These are phyloP conservation scores for Arctium lappa DNA, from an alignment of 129 eudicot genomes.

Conservation along the genomic window DNA sequence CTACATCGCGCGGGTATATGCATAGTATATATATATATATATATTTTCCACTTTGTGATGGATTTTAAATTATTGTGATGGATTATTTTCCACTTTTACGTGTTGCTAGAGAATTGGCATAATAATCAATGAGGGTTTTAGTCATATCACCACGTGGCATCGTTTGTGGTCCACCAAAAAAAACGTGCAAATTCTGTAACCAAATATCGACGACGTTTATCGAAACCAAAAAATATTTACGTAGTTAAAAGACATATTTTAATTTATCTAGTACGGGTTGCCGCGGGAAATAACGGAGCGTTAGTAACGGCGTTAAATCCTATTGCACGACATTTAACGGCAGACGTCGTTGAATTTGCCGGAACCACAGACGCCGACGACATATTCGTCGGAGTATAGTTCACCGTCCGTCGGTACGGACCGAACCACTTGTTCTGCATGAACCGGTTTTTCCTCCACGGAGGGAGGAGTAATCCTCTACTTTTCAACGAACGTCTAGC, in stretches of 20 bases:
- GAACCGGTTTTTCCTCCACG: slow-evolving; percentile 88
- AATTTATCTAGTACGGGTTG: slow-evolving; percentile 51
- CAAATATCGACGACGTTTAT: neutral
- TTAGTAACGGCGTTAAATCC: slow-evolving; percentile 69
- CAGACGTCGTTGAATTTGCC: neutral
- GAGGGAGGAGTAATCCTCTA: slow-evolving; percentile 58
- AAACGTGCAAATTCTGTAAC: slow-evolving; percentile 6
- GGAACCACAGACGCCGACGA: neutral
- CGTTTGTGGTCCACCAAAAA: neutral
- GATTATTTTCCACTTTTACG: neutral
- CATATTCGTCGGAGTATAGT: slow-evolving; percentile 25
- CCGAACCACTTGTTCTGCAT: slow-evolving; percentile 93
- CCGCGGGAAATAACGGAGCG: slow-evolving; percentile 37
- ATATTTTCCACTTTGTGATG: too few relatives aligned
- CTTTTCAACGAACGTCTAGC: slow-evolving; percentile 52
- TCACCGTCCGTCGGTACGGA: slow-evolving; percentile 60
- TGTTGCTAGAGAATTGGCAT: neutral
- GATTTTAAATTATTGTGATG: neutral
- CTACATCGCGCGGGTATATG: too few relatives aligned
- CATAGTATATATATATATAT: too few relatives aligned
- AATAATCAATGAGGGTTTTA: neutral
- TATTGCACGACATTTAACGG: slow-evolving; percentile 60
- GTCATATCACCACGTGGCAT: neutral
- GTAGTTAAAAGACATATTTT: slow-evolving; percentile 7
- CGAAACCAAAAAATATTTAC: slow-evolving; percentile 12